These are phyloP conservation scores for Antrodiella citrinella DNA, from an alignment of 768 basidiomycete species.

Conservation along the genomic window DNA sequence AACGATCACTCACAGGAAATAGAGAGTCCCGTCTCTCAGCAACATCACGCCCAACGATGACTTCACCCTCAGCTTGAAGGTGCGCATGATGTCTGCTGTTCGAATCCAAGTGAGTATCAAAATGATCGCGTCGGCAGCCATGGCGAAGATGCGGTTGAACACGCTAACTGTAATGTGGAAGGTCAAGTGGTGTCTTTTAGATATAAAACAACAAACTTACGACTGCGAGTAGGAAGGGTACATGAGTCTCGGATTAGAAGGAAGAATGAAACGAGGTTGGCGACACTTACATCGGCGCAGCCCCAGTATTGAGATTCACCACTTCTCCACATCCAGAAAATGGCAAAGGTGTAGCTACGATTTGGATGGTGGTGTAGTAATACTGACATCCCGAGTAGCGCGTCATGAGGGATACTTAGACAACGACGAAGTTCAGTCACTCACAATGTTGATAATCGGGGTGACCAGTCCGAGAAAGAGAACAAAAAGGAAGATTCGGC, in stretches of 20 bases:
- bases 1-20: neutral
- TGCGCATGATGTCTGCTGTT: neutral
- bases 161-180: neutral
- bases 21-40: neutral
- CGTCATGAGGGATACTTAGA: neutral
- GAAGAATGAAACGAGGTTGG: too few relatives aligned
- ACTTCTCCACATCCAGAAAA: neutral
- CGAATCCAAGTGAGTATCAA: neutral
- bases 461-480: neutral
- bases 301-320: neutral
- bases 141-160: neutral
- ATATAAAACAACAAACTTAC: neutral
- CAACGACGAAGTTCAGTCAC: neutral
- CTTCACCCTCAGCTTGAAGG: neutral
- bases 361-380: neutral
- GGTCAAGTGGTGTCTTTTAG: neutral
- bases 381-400: neutral
- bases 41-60: neutral
- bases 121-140: neutral
- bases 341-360: neutral
- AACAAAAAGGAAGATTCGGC: neutral
- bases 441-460: neutral
- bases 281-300: neutral
- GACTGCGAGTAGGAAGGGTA: too few relatives aligned
- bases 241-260: too few relatives aligned